These are phyloP conservation scores for Fonticula alba DNA, from an alignment of 78 protist genomes.

Conservation along the genomic window DNA sequence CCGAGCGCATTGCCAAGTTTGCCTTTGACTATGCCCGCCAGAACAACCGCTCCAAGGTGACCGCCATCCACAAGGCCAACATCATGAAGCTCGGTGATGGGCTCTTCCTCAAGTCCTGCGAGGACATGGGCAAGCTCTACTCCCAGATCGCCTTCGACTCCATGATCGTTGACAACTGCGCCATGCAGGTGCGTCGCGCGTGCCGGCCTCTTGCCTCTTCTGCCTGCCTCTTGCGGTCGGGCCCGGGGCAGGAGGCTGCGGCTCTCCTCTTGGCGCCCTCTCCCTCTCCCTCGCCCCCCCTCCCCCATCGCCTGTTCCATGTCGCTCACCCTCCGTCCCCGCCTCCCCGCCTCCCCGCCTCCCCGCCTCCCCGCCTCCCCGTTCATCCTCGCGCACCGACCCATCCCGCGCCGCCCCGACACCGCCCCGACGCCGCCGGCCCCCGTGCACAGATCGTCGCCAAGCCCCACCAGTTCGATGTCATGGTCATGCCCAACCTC, in stretches of 20 bases:
- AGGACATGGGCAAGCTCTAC: conserved; percentile 18
- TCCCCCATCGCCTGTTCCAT: background rate
- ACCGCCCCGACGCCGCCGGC: background rate
- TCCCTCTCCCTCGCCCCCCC: too few relatives aligned
- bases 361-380: too few relatives aligned
- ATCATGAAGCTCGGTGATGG: conserved; percentile 39
- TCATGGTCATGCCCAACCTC: conserved; percentile 63
- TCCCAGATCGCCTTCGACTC: conserved; percentile 36
- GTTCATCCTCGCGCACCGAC: background rate
- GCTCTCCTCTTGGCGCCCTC: too few relatives aligned
- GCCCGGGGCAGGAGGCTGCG: too few relatives aligned
- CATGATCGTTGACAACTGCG: conserved; percentile 58
- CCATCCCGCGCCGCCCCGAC: too few relatives aligned
- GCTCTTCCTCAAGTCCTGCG: conserved; percentile 11
- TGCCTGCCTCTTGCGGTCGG: too few relatives aligned
- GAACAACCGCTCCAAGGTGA: conserved; percentile 47
- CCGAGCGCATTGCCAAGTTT: conserved; percentile 46
- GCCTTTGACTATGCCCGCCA: conserved; percentile 56
- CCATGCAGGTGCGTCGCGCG: conserved; percentile 37
- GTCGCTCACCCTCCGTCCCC: too few relatives aligned
- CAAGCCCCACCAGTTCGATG: conserved; percentile 62
- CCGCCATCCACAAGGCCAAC: conserved; percentile 72
- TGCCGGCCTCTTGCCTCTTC: too few relatives aligned
- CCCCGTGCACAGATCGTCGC: conserved; percentile 36
- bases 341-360: too few relatives aligned